phyloP scores from a whole-genome alignment of 1,284 basidiomycete genomes.

The Leccinum subrobustum region DNA sequence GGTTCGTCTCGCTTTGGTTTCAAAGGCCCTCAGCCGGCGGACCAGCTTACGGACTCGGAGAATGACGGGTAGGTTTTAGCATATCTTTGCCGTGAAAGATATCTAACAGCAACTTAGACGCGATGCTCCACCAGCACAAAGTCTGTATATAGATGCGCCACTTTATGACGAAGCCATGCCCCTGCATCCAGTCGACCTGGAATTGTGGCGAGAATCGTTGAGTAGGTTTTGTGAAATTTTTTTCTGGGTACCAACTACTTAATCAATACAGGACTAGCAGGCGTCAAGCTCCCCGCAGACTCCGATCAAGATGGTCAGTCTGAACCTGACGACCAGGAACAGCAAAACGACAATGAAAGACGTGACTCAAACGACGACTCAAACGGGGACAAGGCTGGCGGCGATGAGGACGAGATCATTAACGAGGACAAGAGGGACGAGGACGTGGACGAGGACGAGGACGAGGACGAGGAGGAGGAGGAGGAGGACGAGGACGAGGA shows the following conservation, averaged over 20 bases:
- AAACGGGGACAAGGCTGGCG: background rate
- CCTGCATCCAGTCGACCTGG: background rate
- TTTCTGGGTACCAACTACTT: background rate
- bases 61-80: background rate
- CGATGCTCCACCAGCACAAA: background rate
- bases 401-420: background rate
- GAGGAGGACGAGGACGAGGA: background rate
- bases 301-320: background rate
- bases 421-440: background rate
- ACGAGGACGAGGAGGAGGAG: no score
- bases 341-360: background rate
- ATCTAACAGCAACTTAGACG: background rate
- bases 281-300: background rate
- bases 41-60: background rate
- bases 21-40: background rate
- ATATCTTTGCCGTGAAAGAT: background rate
- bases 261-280: background rate
- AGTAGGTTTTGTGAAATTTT: background rate
- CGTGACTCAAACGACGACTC: background rate
- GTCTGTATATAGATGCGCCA: background rate
- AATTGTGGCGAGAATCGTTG: background rate
- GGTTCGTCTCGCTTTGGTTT: background rate
- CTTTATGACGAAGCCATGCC: no score
- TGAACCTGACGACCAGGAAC: background rate
- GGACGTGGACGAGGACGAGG: background rate